Evolutionary conservation across 768 basidiomycete species (phyloP).

Genomic region (Suillus americanus): DNA sequence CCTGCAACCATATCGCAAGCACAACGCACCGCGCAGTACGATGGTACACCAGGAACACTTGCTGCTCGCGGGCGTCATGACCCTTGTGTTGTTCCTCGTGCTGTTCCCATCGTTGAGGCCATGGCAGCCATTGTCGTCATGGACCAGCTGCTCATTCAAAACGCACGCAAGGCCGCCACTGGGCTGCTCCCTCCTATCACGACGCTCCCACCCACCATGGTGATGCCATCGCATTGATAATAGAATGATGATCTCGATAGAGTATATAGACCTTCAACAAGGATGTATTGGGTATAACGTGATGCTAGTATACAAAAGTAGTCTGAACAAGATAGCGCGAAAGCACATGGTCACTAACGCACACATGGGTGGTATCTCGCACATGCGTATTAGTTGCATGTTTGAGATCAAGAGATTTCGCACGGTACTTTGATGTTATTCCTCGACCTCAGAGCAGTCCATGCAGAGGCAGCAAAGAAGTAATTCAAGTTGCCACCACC

Average conservation of each 20-base stretch:
- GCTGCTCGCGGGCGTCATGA: constrained; percentile 95
- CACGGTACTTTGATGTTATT: constrained; percentile 16
- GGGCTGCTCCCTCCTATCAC: constrained; percentile 79
- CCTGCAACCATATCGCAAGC: constrained; percentile 96
- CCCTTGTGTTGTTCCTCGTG: constrained; percentile 95
- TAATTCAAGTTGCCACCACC: constrained; percentile 77
- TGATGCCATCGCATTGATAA: constrained; percentile 51
- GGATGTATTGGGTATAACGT: constrained; percentile 3
- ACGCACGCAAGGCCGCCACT: constrained; percentile 73
- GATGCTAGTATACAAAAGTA: not conserved
- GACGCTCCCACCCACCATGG: constrained; percentile 93
- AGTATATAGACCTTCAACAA: constrained; percentile 3
- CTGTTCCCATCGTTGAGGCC: constrained; percentile 96
- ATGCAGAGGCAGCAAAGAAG: constrained; percentile 61
- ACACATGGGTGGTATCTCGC: not conserved
- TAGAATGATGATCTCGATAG: constrained; percentile 4
- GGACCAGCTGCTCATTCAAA: constrained; percentile 91
- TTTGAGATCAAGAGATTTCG: not conserved
- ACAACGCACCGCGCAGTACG: constrained; percentile 90
- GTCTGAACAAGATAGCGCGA: constrained; percentile 14
- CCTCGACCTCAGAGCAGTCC: constrained; percentile 53
- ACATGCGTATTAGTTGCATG: not conserved
- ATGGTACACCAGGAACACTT: constrained; percentile 84
- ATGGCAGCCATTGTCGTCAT: constrained; percentile 97
- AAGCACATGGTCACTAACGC: constrained; percentile 10